Evolutionary conservation across 495 filamentous ascomycete species (phyloP), one percentile per base, ranked within the genome.

Genomic region (Penicillium maclennaniae): DNA sequence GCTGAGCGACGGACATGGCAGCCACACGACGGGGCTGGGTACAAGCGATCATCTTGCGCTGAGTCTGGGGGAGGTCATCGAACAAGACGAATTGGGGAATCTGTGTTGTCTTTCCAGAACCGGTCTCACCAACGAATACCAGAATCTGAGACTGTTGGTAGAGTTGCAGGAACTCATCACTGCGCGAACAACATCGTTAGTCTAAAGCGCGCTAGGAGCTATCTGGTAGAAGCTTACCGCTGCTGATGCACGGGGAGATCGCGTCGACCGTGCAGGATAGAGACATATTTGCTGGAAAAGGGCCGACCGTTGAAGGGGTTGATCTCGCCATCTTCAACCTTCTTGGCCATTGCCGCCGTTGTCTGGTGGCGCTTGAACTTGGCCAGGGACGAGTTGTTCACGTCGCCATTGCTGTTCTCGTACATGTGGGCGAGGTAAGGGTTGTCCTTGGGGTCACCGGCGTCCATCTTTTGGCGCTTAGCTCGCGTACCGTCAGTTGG

Each of bases 61-160:
- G 82, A 31, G 82, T 77, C 56, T 97, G 88, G 6, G 95, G 93
- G 20, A 95, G 81, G 72, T 99, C 95, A 75, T 99, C 95, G 77
- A 87, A 97, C 14, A 97, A 80, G 52, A 99, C 90, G 68, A 95
- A 99, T 67, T 99, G 95, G 0, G 95, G 95, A 49, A 99, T 97
- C 72, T 99, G 95, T 0, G 93, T 98, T 0, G 93, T 98, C 72
- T 98, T 98, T 70, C 93, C 93, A 59, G 93, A 98, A 85, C 93
- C 93, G 3, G 93, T 98, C 77, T 98, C 93, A 74, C 95, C 95
- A 53, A 99, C 95, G 62, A 99, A 96, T 62, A 99, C 93, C 23
- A 99, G 81, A 55, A 97, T 96, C 67, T 97, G 95, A 10, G 85
- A 87, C 65, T 86, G 83, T 55, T 97, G 95, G 70, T 93, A 99